A percentile compares a stretch with the other conserved stretches of the same genome.
Evolutionary conservation across 768 basidiomycete genomes (phyloP).

Genomic region (Termitomyces eurrhizus): DNA sequence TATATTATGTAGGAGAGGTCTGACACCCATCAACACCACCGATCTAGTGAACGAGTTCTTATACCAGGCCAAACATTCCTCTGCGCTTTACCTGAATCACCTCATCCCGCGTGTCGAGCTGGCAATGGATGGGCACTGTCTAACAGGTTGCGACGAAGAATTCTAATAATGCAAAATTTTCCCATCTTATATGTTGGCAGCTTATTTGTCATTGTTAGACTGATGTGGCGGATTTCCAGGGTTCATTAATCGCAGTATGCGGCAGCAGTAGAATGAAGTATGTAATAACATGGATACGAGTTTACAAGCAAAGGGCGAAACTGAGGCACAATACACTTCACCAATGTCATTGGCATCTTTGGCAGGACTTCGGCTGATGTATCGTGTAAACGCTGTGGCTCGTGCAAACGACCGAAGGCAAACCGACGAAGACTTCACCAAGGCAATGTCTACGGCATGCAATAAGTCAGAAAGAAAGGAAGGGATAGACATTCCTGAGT

Average conservation of each 20-base stretch:
- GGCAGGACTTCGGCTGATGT: background rate
- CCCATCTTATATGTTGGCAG: conserved; percentile 1
- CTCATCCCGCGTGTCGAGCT: conserved; percentile 41
- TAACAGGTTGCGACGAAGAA: conserved; percentile 53
- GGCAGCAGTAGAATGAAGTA: conserved; percentile 1
- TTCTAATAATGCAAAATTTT: background rate
- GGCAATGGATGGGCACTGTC: conserved; percentile 66
- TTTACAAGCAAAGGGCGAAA: background rate
- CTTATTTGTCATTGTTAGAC: background rate
- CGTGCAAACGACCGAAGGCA: background rate
- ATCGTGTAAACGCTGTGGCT: background rate
- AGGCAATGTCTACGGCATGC: background rate
- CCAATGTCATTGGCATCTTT: conserved; percentile 1
- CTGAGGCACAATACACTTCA: background rate
- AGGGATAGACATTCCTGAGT: background rate
- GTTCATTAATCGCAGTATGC: too few species aligned
- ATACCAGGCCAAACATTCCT: conserved; percentile 48
- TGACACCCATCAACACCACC: conserved; percentile 57
- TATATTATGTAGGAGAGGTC: conserved; percentile 55
- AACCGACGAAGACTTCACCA: background rate
- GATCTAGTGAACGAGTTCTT: conserved; percentile 53
- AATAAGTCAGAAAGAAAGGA: background rate
- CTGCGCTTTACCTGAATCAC: conserved; percentile 72
- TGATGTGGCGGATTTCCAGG: background rate
- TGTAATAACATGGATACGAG: conserved; percentile 4